A percentile compares a stretch with the other conserved stretches of the same genome.
phyloP scores from a whole-genome alignment of 2,329 filamentous ascomycete genomes.

The Periconia sp. region DNA sequence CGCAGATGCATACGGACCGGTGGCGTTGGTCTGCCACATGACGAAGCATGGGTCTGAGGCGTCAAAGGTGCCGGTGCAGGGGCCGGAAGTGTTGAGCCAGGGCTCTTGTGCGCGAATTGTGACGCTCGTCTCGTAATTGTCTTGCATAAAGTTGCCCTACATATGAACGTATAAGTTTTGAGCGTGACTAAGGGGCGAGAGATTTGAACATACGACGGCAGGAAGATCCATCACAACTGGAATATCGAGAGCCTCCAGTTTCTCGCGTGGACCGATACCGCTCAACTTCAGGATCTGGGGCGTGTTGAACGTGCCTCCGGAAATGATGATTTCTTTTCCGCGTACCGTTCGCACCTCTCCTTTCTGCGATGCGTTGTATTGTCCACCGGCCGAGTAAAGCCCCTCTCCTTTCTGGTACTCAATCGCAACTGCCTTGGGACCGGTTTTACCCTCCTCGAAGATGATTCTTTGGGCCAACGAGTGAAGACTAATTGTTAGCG shows the following conservation, averaged over 20 bases:
- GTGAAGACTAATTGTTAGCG: conserved; percentile 13
- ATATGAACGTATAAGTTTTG: background rate
- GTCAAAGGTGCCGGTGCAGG: conserved; percentile 38
- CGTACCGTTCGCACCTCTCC: background rate
- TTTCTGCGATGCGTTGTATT: background rate
- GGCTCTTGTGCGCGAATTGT: conserved; percentile 49
- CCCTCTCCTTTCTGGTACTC: conserved; percentile 52
- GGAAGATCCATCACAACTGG: conserved; percentile 55
- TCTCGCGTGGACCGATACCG: conserved; percentile 58
- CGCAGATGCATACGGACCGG: conserved; percentile 42
- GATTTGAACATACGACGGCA: conserved; percentile 59
- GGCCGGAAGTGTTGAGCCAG: conserved; percentile 14
- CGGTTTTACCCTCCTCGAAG: conserved; percentile 45
- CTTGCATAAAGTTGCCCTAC: conserved; percentile 61
- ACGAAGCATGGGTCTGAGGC: conserved; percentile 46
- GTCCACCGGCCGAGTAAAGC: conserved; percentile 42
- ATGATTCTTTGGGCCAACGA: conserved; percentile 4
- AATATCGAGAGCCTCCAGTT: conserved; percentile 57
- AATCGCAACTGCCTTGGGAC: conserved; percentile 51
- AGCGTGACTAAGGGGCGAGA: conserved; percentile 50
- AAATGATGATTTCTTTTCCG: conserved; percentile 11
- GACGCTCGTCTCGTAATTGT: conserved; percentile 54
- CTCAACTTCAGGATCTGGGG: conserved; percentile 64
- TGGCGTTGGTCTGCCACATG: conserved; percentile 30
- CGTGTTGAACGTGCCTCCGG: conserved; percentile 58